Evolutionary conservation across 148 eudicot species (phyloP).

Genomic region (Cornus suecica): DNA sequence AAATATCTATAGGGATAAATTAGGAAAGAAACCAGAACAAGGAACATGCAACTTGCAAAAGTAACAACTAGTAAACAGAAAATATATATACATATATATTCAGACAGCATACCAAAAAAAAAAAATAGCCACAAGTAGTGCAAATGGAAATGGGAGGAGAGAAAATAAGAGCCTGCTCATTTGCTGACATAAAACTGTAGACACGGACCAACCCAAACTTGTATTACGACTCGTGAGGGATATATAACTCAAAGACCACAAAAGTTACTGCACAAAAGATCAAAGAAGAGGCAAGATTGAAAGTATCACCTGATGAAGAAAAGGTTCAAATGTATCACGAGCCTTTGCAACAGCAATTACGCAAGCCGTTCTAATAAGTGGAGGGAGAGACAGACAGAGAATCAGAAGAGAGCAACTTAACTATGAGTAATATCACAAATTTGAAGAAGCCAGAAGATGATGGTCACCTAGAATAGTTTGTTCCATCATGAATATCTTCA

Average conservation of each 20-base stretch:
- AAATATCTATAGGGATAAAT: neutral
- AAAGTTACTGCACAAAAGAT: neutral
- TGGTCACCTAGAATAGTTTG: conserved; percentile 86
- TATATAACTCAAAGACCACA: neutral
- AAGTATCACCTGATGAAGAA: conserved; percentile 80
- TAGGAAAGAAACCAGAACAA: neutral
- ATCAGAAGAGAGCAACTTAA: conserved; percentile 1
- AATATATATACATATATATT: neutral
- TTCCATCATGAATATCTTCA: conserved; percentile 98
- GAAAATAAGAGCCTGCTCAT: neutral
- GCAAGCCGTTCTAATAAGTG: conserved; percentile 75
- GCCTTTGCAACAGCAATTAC: conserved; percentile 99
- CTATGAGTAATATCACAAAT: conserved; percentile 3
- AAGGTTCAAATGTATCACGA: conserved; percentile 97
- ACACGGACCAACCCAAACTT: neutral
- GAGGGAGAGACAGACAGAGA: conserved; percentile 5
- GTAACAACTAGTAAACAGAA: neutral
- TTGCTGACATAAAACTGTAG: no score
- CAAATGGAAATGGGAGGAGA: neutral
- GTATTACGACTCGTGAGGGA: neutral
- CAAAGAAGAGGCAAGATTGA: neutral
- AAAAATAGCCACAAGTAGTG: neutral
- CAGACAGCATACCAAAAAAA: neutral
- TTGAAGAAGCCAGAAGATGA: conserved; percentile 12
- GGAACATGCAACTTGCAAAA: neutral